A percentile compares a stretch with the other conserved stretches of the same genome.
These are phyloP conservation scores for Aureococcus anophagefferens DNA, from an alignment of 108 stramenopile genomes.

Conservation along the genomic window DNA sequence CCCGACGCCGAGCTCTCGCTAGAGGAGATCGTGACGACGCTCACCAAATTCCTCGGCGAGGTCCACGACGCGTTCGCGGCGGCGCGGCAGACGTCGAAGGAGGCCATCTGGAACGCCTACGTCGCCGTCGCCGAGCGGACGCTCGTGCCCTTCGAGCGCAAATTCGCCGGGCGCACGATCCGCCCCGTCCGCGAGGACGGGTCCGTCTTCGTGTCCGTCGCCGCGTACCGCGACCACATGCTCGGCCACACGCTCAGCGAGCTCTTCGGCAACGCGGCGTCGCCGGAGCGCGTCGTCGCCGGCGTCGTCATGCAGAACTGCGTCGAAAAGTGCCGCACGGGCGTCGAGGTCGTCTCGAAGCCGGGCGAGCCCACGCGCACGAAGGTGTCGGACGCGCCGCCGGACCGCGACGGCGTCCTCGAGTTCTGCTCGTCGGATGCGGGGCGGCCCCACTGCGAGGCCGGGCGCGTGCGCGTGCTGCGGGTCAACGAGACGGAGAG, in stretches of 20 bases:
- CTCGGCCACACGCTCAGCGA: slow-evolving; percentile 62
- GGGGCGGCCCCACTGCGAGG: slow-evolving; percentile 45
- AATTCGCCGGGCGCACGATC: too few species aligned
- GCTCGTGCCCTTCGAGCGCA: too few species aligned
- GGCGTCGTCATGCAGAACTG: slow-evolving; percentile 87
- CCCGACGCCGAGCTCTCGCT: too few species aligned
- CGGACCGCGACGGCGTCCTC: slow-evolving; percentile 63
- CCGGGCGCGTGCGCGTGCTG: slow-evolving; percentile 63
- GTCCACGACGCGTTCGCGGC: too few species aligned
- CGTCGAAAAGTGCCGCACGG: slow-evolving; percentile 66
- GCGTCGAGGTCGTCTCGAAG: slow-evolving; percentile 57
- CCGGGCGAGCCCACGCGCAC: slow-evolving; percentile 30
- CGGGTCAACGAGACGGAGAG: slow-evolving; percentile 75
- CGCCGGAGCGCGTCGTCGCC: slow-evolving; percentile 69
- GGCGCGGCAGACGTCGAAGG: too few species aligned
- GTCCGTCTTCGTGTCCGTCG: slow-evolving; percentile 66
- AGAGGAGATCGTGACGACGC: too few species aligned
- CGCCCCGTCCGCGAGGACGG: too few species aligned
- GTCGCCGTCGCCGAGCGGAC: too few species aligned
- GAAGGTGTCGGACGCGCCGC: slow-evolving; percentile 49
- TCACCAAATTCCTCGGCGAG: too few species aligned
- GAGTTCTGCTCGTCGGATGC: slow-evolving; percentile 55
- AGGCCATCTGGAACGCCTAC: too few species aligned
- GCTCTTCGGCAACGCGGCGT: slow-evolving; percentile 59
- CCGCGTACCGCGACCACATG: slow-evolving; percentile 75